These are phyloP conservation scores for Aspergillus incahuasiensis DNA, from an alignment of 495 filamentous ascomycete genomes.

Conservation along the genomic window DNA sequence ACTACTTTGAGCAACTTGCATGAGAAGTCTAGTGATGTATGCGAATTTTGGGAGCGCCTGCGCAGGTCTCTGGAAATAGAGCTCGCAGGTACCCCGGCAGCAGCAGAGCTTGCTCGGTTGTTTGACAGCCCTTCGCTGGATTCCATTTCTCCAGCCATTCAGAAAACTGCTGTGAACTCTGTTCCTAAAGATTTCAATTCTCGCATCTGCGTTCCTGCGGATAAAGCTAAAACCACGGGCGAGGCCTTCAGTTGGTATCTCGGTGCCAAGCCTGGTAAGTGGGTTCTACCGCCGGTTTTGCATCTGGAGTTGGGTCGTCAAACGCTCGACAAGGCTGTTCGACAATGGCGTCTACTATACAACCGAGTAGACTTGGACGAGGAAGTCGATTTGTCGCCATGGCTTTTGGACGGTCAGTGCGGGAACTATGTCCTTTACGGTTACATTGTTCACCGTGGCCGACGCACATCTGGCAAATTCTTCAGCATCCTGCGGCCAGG, in stretches of 20 bases:
- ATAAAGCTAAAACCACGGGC: conserved; percentile 30
- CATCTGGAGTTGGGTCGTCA: conserved; percentile 59
- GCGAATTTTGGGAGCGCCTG: conserved; percentile 52
- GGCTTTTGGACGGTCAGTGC: conserved; percentile 28
- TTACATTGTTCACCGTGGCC: conserved; percentile 58
- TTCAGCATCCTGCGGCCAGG: conserved; percentile 57
- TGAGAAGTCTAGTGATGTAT: conserved; percentile 43
- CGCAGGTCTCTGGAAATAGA: conserved; percentile 50
- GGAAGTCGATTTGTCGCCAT: conserved; percentile 40
- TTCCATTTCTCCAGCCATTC: conserved; percentile 1
- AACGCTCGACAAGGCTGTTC: conserved; percentile 43
- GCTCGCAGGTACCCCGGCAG: conserved; percentile 40
- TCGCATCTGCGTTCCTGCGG: conserved; percentile 34
- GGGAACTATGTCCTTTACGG: conserved; percentile 56
- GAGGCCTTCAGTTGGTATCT: conserved; percentile 32
- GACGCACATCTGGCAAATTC: conserved; percentile 57
- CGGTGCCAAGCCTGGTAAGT: conserved; percentile 31
- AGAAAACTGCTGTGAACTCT: conserved; percentile 23
- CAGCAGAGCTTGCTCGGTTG: conserved; percentile 35
- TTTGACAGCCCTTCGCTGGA: conserved; percentile 38
- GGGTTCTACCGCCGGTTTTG: conserved; percentile 47
- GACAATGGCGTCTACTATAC: conserved; percentile 56
- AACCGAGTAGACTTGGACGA: conserved; percentile 55
- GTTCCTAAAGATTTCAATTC: conserved; percentile 40
- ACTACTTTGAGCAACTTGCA: conserved; percentile 40